Conservation (phyloP, 345 rosid species). For the Eucalyptus rudis region DNA sequence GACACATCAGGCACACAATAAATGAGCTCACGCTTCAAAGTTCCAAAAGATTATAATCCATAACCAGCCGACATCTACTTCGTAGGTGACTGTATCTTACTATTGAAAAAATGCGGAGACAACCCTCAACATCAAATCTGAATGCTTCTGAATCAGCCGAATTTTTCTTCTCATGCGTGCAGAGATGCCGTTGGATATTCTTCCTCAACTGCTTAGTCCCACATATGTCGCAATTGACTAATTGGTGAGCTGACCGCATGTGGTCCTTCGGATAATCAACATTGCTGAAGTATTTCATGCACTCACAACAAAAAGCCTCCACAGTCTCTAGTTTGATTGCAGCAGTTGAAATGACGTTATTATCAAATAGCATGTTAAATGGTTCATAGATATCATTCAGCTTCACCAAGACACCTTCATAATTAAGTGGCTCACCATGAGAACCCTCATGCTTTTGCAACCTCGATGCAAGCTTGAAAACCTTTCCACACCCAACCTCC, state of each 20-base stretch:
- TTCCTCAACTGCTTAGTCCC: conserved; percentile 51
- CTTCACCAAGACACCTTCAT: not conserved
- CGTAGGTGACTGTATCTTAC: conserved; percentile 17
- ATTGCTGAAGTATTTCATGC: conserved; percentile 67
- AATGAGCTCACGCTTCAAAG: conserved; percentile 12
- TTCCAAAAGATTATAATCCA: not conserved
- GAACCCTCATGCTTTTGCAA: conserved; percentile 57
- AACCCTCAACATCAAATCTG: conserved; percentile 35
- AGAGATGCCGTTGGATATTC: conserved; percentile 69
- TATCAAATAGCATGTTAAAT: not conserved
- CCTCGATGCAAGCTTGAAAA: conserved; percentile 45
- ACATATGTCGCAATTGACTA: conserved; percentile 48
- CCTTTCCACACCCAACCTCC: conserved; percentile 74
- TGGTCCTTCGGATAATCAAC: conserved; percentile 57
- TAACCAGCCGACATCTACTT: conserved; percentile 10
- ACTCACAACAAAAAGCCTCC: conserved; percentile 76
- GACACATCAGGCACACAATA: not conserved
- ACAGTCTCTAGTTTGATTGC: conserved; percentile 58
- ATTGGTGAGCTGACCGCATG: conserved; percentile 45
- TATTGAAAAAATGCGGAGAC: conserved; percentile 46
- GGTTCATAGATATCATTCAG: not conserved
- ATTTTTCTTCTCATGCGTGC: conserved; percentile 33
- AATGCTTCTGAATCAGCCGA: conserved; percentile 17
- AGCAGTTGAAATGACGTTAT: not conserved
- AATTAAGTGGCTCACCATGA: conserved; percentile 36